Percentiles rank a stretch among this genome's conserved stretches.
Conservation (phyloP, 495 filamentous ascomycete genomes). For the Aspergillus incahuasiensis region DNA sequence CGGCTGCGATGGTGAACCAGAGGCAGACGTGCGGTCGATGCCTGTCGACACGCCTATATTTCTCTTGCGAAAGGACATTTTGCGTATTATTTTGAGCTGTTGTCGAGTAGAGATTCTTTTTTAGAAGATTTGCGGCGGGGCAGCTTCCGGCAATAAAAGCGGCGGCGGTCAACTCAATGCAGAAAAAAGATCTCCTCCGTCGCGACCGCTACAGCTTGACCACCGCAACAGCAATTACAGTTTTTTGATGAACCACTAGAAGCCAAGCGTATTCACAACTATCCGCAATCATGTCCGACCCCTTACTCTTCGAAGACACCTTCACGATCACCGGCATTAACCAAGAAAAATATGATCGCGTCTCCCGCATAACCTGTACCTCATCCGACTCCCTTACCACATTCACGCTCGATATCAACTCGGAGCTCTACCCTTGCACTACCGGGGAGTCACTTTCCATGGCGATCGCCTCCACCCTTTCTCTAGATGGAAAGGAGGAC, state of each 20-base stretch:
- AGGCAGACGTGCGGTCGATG: slow-evolving; percentile 26
- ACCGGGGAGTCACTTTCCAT: slow-evolving; percentile 71
- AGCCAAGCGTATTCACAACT: neutral
- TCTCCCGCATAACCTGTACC: slow-evolving; percentile 70
- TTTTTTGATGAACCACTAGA: neutral
- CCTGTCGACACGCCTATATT: slow-evolving; percentile 63
- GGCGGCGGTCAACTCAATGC: slow-evolving; percentile 21
- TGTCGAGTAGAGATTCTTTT: neutral
- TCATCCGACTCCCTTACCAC: slow-evolving; percentile 64
- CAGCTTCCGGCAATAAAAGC: slow-evolving; percentile 23
- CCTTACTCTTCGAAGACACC: slow-evolving; percentile 86
- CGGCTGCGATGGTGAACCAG: slow-evolving; percentile 29
- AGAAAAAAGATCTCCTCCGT: slow-evolving; percentile 48
- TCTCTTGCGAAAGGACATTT: slow-evolving; percentile 87
- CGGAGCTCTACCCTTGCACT: slow-evolving; percentile 75
- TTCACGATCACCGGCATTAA: slow-evolving; percentile 78
- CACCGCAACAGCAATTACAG: neutral
- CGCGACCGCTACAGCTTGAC: neutral
- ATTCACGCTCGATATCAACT: slow-evolving; percentile 90
- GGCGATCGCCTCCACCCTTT: slow-evolving; percentile 76
- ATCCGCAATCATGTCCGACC: slow-evolving; percentile 57
- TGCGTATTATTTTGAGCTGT: slow-evolving; percentile 5
- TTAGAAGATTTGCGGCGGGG: slow-evolving; percentile 24
- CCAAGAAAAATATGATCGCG: slow-evolving; percentile 88
- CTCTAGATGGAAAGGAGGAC: slow-evolving; percentile 76